Conservation (phyloP, 345 rosid species). For the Barbarea vulgaris region DNA sequence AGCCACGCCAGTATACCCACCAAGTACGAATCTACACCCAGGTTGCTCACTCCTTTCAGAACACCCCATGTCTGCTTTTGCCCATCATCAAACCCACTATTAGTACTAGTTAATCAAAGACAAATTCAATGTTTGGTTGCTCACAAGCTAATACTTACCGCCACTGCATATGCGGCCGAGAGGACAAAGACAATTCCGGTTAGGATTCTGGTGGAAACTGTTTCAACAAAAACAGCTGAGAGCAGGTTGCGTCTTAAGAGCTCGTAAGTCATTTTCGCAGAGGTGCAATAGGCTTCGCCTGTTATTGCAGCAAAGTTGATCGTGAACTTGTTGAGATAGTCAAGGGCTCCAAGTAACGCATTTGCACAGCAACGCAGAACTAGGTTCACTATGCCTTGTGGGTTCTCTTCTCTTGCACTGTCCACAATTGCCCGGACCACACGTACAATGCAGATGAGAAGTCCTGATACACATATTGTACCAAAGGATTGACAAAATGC, state of each 20-base stretch:
- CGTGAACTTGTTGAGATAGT: constrained; percentile 91
- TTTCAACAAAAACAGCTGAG: constrained; percentile 88
- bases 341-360: constrained; percentile 59
- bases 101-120: not conserved
- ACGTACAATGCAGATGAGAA: constrained; percentile 69
- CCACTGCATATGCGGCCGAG: constrained; percentile 79
- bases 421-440: constrained; percentile 82
- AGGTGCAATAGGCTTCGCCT: constrained; percentile 84
- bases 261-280: constrained; percentile 89
- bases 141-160: constrained; percentile 47
- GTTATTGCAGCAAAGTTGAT: constrained; percentile 91
- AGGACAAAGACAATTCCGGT: constrained; percentile 71
- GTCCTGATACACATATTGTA: constrained; percentile 85
- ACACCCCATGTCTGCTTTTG: constrained; percentile 66
- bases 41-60: constrained; percentile 58
- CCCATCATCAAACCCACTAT: not conserved
- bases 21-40: constrained; percentile 61
- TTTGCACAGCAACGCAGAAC: constrained; percentile 68
- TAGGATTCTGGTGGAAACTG: constrained; percentile 75
- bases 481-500: constrained; percentile 90
- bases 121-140: not conserved
- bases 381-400: constrained; percentile 65
- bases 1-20: constrained; percentile 69
- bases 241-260: constrained; percentile 87
- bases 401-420: constrained; percentile 72